Evolutionary conservation across 306 rosid genomes (phyloP).

Genomic region (Cicer pinnatifidum): DNA sequence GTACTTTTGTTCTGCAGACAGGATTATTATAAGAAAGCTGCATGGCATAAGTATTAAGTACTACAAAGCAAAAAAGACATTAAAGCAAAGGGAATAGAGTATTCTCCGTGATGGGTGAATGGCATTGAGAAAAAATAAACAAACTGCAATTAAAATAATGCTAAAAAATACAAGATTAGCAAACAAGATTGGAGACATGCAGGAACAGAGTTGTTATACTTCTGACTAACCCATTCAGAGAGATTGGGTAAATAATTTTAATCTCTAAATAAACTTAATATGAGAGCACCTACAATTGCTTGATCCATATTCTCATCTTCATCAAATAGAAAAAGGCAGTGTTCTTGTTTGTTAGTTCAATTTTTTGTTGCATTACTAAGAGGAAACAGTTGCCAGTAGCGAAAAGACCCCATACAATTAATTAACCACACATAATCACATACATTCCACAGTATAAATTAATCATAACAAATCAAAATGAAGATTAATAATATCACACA

Average conservation of each 20-base stretch:
- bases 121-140: background rate
- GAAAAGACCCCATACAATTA: slow-evolving; percentile 7
- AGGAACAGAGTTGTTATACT: background rate
- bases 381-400: background rate
- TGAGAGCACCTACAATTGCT: background rate
- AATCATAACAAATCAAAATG: slow-evolving; percentile 13
- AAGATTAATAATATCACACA: slow-evolving; percentile 12
- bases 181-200: background rate
- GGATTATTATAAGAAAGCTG: slow-evolving; percentile 45
- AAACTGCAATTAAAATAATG: background rate
- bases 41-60: slow-evolving; percentile 26
- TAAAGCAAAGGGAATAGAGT: slow-evolving; percentile 13
- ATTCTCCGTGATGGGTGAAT: background rate
- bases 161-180: background rate
- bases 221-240: background rate
- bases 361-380: background rate
- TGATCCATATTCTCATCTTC: background rate
- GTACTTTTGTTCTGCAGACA: slow-evolving; percentile 58
- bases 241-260: background rate
- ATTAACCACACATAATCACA: background rate
- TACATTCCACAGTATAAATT: slow-evolving; percentile 4
- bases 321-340: background rate
- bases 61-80: slow-evolving; percentile 20
- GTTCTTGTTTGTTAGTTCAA: background rate
- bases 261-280: background rate